Conservation (phyloP, 2,329 filamentous ascomycete genomes). For the Xylaria sp. region DNA sequence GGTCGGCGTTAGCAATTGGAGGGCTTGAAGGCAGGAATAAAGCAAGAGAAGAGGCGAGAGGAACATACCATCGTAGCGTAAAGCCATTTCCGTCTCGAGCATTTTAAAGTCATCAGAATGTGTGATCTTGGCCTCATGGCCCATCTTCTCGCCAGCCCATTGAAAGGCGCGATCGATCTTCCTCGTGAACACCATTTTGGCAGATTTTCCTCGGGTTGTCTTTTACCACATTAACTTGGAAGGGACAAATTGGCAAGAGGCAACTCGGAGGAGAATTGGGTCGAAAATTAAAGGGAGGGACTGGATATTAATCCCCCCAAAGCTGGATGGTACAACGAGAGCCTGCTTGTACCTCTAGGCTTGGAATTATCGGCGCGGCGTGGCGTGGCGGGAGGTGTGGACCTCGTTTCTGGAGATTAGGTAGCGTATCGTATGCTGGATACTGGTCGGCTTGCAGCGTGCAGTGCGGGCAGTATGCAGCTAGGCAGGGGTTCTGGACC, state of each 20-base stretch:
- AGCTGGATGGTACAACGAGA: conserved; percentile 2
- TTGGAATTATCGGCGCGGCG: conserved; percentile 14
- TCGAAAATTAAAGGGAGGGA: conserved; percentile 11
- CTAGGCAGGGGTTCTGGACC: conserved; percentile 8
- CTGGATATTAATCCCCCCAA: conserved; percentile 24
- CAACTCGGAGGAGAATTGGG: not conserved
- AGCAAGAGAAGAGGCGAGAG: not conserved
- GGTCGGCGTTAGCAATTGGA: conserved; percentile 15
- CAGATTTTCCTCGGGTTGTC: conserved; percentile 13
- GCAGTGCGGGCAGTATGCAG: conserved; percentile 22
- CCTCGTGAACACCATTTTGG: conserved; percentile 72
- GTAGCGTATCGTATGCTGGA: conserved; percentile 4
- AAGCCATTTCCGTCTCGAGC: conserved; percentile 87
- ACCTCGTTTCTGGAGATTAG: conserved; percentile 16
- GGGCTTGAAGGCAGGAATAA: not conserved
- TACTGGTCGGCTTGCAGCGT: conserved; percentile 20
- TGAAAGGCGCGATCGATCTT: conserved; percentile 96
- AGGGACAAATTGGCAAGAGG: not conserved
- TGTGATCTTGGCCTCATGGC: conserved; percentile 85
- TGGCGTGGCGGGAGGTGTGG: conserved; percentile 18
- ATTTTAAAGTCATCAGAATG: conserved; percentile 91
- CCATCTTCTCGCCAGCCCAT: conserved; percentile 98
- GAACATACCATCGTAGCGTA: conserved; percentile 83
- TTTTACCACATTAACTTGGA: conserved; percentile 26
- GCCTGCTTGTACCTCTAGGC: conserved; percentile 8